Evolutionary conservation across 2,329 filamentous ascomycete species (phyloP).

Genomic region (Myriosclerotinia duriaeana): DNA sequence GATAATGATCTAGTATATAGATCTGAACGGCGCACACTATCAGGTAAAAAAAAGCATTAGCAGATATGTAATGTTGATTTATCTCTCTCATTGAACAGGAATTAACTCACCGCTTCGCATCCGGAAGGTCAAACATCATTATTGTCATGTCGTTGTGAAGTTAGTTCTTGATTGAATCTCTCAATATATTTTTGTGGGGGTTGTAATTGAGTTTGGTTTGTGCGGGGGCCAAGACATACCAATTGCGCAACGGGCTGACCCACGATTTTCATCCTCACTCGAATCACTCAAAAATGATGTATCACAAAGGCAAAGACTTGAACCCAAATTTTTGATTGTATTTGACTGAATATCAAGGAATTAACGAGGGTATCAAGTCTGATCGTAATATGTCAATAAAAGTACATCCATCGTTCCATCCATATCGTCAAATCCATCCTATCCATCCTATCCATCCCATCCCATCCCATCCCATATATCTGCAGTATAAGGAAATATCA

Average conservation of each 20-base stretch:
- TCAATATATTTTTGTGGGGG: conserved; percentile 19
- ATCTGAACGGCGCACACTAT: conserved; percentile 56
- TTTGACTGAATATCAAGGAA: neutral
- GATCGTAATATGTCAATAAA: conserved; percentile 14
- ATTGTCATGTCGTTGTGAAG: conserved; percentile 9
- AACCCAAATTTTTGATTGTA: neutral
- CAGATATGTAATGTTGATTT: neutral
- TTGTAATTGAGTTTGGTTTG: conserved; percentile 3
- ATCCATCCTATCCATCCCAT: conserved; percentile 7
- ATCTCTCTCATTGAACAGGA: neutral
- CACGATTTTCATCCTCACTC: neutral
- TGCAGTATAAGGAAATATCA: conserved; percentile 1
- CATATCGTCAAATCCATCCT: neutral
- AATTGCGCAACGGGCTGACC: conserved; percentile 21
- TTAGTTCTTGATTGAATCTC: neutral
- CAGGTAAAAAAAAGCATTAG: conserved; percentile 20
- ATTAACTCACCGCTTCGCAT: conserved; percentile 51
- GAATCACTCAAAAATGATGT: neutral
- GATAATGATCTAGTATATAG: conserved; percentile 43
- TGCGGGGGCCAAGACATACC: conserved; percentile 15
- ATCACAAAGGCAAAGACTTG: conserved; percentile 3
- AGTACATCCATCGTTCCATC: conserved; percentile 22
- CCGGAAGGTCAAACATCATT: conserved; percentile 53
- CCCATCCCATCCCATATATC: conserved; percentile 7
- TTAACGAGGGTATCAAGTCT: conserved; percentile 17